Evolutionary conservation across 164 flowering plant species (phyloP), one percentile per base, ranked within the genome.

Genomic region (Nymphaea thermarum): DNA sequence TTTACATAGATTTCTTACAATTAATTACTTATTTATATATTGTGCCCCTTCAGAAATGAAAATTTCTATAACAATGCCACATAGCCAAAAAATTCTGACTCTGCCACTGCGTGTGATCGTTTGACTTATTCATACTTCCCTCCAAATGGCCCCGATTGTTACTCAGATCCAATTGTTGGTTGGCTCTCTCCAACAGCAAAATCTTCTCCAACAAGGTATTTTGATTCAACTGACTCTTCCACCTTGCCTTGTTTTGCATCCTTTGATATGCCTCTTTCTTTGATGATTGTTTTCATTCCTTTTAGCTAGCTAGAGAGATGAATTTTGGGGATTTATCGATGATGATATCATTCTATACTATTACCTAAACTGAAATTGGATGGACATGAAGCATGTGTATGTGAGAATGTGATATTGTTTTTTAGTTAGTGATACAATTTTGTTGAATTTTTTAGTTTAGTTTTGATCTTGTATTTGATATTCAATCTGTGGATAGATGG

Each of bases 201-300:
- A 94, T 94, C 83, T 94, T 94, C 95, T 94, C 91, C 85, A 94
- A 94, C 87, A 94, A 94, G 97, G 98, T 94, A 61, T 41, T 17
- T 62, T 25, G 1, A 25, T 25, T 25, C 36, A 25, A 25, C 36
- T 25, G 36, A 25, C 36, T 25, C 36, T 25, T 25, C 36, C 36
- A 25, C 36, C 2, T 42, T 64, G 68, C 36, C 16, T 42, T 42
- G 62, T 17, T 18, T 66, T 4, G 64, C 55, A 10, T 43, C 25
- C 7, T 14, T 65, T 18, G 43, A 45, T 69, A 17, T 25, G 11
- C 62, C 60, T 25, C 44, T 59, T 65, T 64, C 44, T 64, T 64
- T 67, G 15, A 1, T 55, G 10, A 55, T 41, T 55, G 16, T 55
- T 55, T 8, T 8, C 16, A 8, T 55, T 16, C 16, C 16, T 16